A percentile compares a stretch with the other conserved stretches of the same genome.
Conservation (phyloP, 495 filamentous ascomycete genomes). For the Lasiosphaeriaceae sp. region DNA sequence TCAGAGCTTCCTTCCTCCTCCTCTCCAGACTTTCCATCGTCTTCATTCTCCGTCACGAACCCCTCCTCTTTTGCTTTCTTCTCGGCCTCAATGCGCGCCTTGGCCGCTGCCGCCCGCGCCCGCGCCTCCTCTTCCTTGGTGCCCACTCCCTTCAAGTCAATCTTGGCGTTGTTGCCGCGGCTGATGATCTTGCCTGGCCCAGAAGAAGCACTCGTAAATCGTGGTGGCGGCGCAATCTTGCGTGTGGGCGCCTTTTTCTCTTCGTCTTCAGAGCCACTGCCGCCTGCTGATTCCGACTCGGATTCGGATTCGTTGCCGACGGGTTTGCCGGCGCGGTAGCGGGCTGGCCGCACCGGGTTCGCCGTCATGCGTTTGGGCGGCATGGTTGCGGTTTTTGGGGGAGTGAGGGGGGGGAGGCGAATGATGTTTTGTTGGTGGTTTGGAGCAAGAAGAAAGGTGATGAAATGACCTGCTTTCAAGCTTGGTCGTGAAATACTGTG, state of each 20-base stretch:
- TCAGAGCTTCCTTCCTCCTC: conserved; percentile 35
- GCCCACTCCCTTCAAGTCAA: conserved; percentile 57
- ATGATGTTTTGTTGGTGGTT: too few relatives aligned
- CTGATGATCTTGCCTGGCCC: conserved; percentile 44
- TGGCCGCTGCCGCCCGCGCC: conserved; percentile 39
- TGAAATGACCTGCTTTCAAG: too few relatives aligned
- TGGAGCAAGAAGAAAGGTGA: too few relatives aligned
- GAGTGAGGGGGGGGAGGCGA: too few relatives aligned
- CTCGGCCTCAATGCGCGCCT: conserved; percentile 38
- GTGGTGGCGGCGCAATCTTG: conserved; percentile 52
- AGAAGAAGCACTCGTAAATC: conserved; percentile 52
- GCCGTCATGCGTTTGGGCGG: conserved; percentile 91
- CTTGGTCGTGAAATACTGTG: too few relatives aligned
- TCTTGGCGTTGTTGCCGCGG: conserved; percentile 61
- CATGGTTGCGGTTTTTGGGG: conserved; percentile 56
- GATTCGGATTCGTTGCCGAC: conserved; percentile 58
- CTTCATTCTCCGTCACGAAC: conserved; percentile 63
- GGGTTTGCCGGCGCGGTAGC: conserved; percentile 84
- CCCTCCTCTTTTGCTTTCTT: conserved; percentile 63
- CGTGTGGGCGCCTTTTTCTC: conserved; percentile 31
- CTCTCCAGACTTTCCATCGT: conserved; percentile 19
- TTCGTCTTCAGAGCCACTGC: too few relatives aligned
- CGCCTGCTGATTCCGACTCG: conserved; percentile 57
- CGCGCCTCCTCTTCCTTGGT: conserved; percentile 43
- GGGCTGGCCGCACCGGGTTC: conserved; percentile 76